Base-by-base conservation (phyloP, 768 basidiomycete species). In the Tulasnella sp. region DNA sequence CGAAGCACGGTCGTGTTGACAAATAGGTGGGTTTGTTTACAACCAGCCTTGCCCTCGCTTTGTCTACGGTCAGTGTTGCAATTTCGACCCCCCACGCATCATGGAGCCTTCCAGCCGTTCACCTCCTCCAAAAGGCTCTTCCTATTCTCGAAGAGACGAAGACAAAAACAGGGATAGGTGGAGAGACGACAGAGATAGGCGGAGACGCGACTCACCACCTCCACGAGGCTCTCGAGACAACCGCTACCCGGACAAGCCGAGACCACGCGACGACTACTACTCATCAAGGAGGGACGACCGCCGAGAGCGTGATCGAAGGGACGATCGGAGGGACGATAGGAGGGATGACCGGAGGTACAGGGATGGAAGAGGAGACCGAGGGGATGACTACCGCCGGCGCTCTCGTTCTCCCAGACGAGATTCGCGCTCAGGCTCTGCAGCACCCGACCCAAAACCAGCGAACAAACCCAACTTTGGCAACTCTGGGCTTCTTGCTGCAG, bases 401-500 rank as follows among this genome's bases (percentile, higher is more conserved):
- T 81, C 81, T 42, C 83, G 82, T 46, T 82, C 85, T 18, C 83
- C 83, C 32, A 84, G 85, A 11, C 78, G 73, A 16, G 35, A 73
- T 23, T 86, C 88, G 39, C 82, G 80, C 4, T 87, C 89, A 1
- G 85, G 84, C 51, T 88, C 89, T 5, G 84, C 84, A 51, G 87
- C 86, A 15, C 86, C 85, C 5, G 35, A 46, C 83, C 82, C 46
- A 18, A n/a, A 32, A 80, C 81, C 44, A 70, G 88, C 88, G 92
- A 82, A 85, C 89, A 6, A 95, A 85, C 96, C 98, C 13, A 96
- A 98, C 83, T 98, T 97, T 83, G 88, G 86, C 20, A 88, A 89
- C 5, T 98, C 95, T 26, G 98, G 98, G 16, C 87, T 97, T 9
- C 89, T 99, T 48, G 98, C 97, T 0, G 97, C 97, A 5, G 98